phyloP scores from a whole-genome alignment of 768 basidiomycete genomes.

The Boletellus sp. region DNA sequence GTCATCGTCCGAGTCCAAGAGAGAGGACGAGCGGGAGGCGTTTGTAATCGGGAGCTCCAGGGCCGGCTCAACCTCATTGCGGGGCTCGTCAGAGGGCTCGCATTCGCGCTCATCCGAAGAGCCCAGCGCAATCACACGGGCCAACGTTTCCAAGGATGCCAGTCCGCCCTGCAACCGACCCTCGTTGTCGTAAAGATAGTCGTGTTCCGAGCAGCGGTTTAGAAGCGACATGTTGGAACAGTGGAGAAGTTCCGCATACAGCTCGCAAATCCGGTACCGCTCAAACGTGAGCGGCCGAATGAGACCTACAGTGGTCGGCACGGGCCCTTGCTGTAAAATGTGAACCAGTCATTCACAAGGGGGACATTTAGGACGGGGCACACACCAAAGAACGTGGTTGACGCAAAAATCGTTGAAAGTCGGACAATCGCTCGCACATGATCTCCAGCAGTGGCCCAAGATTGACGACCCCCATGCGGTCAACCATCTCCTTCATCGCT shows the following conservation, averaged over 20 bases:
- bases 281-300: constrained; percentile 87
- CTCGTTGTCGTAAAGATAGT: constrained; percentile 71
- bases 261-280: constrained; percentile 92
- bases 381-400: constrained; percentile 76
- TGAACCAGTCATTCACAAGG: constrained; percentile 11
- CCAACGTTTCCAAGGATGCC: constrained; percentile 78
- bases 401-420: constrained; percentile 66
- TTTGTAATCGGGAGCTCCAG: constrained; percentile 66
- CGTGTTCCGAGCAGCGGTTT: constrained; percentile 71
- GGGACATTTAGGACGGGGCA: constrained; percentile 5
- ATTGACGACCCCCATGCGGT: constrained; percentile 87
- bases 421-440: constrained; percentile 62
- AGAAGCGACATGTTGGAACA: constrained; percentile 98
- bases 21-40: constrained; percentile 46
- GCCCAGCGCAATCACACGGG: constrained; percentile 73
- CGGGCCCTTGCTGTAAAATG: constrained; percentile 52
- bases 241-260: constrained; percentile 94
- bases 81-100: constrained; percentile 56
- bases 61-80: constrained; percentile 56
- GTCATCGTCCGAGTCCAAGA: constrained; percentile 70
- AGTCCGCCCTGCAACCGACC: constrained; percentile 89
- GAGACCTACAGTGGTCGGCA: constrained; percentile 70
- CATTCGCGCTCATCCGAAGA: constrained; percentile 51
- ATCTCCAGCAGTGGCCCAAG: constrained; percentile 76
- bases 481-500: constrained; percentile 77